Base-by-base conservation (phyloP, 208 protist genomes). In the Plasmodiophora brassicae region DNA sequence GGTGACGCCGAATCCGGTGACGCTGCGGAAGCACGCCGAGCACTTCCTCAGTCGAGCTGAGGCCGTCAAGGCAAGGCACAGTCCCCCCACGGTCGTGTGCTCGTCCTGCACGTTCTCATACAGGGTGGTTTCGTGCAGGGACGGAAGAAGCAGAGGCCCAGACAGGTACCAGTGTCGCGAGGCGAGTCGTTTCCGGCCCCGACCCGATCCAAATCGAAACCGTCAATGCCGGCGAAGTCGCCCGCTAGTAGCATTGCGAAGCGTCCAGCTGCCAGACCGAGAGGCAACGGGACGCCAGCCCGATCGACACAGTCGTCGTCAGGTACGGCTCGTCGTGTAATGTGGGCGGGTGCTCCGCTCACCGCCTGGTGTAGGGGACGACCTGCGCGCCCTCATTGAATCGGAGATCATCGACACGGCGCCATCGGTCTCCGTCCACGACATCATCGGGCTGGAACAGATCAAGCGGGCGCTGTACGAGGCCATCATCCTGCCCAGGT, bases 381-480 rank as follows among this genome's bases (percentile, higher is more conserved):
- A 8, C 14, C 71, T 84, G 25, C 71, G 71, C n/a, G 25, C 71
- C 36, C 10, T 43, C 14, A 84, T 84, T 25, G 71, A 84, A 25
- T 8, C 25, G 25, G 71, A 84, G 71, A 84, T 84, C 71, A 39
- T 84, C 10, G 28, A 84, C 36, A 39, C 36, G n/a, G 25, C 28
- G 71, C 14, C n/a, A 14, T 8, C 20, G 25, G 25, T 25, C 10
- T 84, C n/a, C 14, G 36, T 39, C 28, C 10, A 84, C 71, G 71
- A 57, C 25, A 57, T 84, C n/a, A 25, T 84, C 10, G 71, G 71
- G 36, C 14, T 84, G 71, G 71, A 84, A 14, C n/a, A 90, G n/a
- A 92, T 90, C 22, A 95, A 95, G 88, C 65, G 85, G 39, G 85
- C 86, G 20, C 65, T 95, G 28, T 71, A 89, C 41, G 94, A 95